Conservation (phyloP, 73 alveolate species). For the Paramecium tetraurelia region DNA sequence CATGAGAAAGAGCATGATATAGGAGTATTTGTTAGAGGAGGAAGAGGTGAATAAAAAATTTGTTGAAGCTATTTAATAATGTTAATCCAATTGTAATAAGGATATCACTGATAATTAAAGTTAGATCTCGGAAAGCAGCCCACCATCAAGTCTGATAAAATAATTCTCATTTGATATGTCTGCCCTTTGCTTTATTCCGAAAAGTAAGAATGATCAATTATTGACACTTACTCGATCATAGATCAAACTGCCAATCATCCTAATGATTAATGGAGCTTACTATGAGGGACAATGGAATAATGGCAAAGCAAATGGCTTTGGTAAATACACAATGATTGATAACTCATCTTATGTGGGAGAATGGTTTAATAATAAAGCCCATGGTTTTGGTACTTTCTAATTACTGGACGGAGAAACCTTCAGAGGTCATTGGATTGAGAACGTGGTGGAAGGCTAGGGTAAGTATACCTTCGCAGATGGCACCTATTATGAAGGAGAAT, state of each 20-base stretch:
- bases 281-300: conserved; percentile 23
- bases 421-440: conserved; percentile 68
- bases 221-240: neutral
- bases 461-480: conserved; percentile 80
- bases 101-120: neutral
- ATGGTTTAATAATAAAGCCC: conserved; percentile 18
- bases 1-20: neutral
- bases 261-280: neutral
- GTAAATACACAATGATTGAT: neutral
- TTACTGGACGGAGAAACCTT: conserved; percentile 73
- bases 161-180: neutral
- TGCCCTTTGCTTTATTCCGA: neutral
- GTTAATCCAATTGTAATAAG: neutral
- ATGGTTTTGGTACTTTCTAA: conserved; percentile 77
- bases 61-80: neutral
- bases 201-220: neutral
- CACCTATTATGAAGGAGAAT: conserved; percentile 86
- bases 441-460: conserved; percentile 55
- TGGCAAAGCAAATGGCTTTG: conserved; percentile 45
- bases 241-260: neutral
- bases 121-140: neutral
- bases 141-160: neutral
- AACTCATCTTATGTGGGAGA: neutral
- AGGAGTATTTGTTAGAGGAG: neutral
- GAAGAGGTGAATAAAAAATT: neutral